Evolutionary conservation across 169 alveolate species (phyloP), one percentile per base, ranked within the genome.

Genomic region (Cryptosporidium canis): DNA sequence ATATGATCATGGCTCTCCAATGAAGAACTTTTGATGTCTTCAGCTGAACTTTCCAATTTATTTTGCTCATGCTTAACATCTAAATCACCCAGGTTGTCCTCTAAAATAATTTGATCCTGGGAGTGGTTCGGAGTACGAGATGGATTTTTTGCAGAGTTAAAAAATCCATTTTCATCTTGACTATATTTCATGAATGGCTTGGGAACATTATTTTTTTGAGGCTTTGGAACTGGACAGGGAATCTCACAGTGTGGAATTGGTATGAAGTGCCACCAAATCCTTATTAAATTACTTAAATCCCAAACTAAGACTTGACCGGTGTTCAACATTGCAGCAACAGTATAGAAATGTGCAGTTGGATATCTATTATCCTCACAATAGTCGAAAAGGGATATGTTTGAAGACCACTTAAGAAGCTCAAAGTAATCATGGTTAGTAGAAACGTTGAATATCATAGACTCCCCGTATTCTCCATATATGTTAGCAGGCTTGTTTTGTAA

Each of bases 141-240:
- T 11, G 41, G n/a, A 31, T 47, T 33, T 47, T 31, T 47, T 1
- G 44, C 41, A 18, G 55, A 18, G 39, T 66, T 66, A 27, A 12
- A 6, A 35, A 61, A 61, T 41, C 53, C 82, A n/a, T 29, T n/a
- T 66, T n/a, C 41, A 58, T 77, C 87, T 39, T 61, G 72, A 18
- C 51, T 56, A 35, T 77, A 77, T 58, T 77, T 77, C 70, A 61
- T 61, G 29, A 77, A 77, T 56, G 87, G 87, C 24, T 77, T 61
- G 3, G 87, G 87, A 39, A 77, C 87, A 58, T 45, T 61, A 58
- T 41, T 61, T 77, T 39, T 35, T 58, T 77, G 68, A 11, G 87
- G 87, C 61, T 77, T 77, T 11, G 87, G 87, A 61, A 77, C 87
- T 37, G 87, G 87, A 41, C 87, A 77, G 9, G 87, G 87, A 24